These are phyloP conservation scores for Moesziomyces parantarcticus DNA, from an alignment of 1,284 basidiomycete species.

Conservation along the genomic window DNA sequence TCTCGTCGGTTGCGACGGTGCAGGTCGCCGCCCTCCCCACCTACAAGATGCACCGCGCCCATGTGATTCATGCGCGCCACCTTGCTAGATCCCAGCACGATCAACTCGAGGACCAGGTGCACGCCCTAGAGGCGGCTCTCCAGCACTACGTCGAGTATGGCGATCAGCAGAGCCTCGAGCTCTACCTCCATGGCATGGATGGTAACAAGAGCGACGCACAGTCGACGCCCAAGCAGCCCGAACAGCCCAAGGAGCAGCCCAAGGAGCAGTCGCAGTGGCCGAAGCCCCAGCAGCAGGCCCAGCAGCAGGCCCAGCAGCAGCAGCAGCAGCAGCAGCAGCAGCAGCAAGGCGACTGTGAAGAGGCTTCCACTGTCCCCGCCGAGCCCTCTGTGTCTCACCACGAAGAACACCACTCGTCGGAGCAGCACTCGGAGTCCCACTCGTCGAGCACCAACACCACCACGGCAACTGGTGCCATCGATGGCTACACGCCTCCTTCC, in stretches of 20 bases:
- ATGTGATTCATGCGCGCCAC: neutral
- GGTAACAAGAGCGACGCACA: neutral
- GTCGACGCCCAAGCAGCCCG: constrained; percentile 1
- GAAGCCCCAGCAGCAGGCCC: constrained; percentile 2
- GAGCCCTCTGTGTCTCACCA: too few relatives aligned
- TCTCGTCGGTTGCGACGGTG: neutral
- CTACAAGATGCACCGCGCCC: neutral
- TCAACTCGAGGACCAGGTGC: constrained; percentile 15
- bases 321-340: constrained; percentile 1
- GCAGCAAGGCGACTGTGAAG: too few relatives aligned
- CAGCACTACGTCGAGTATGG: constrained; percentile 37
- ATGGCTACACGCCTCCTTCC: constrained; percentile 31
- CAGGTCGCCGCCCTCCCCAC: neutral
- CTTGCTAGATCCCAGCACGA: constrained; percentile 19
- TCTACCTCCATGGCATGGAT: constrained; percentile 7
- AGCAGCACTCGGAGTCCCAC: too few relatives aligned
- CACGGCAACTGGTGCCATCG: constrained; percentile 18
- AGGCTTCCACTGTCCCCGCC: too few relatives aligned
- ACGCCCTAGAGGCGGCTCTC: constrained; percentile 26
- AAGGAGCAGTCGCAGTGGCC: constrained; percentile 3
- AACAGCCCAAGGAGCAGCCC: constrained; percentile 8
- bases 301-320: constrained; percentile 7
- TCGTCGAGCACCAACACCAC: neutral
- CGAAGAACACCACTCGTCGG: too few relatives aligned
- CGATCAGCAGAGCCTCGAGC: constrained; percentile 21